Evolutionary conservation across 345 rosid genomes (phyloP).

Genomic region (Carallia brachiata): DNA sequence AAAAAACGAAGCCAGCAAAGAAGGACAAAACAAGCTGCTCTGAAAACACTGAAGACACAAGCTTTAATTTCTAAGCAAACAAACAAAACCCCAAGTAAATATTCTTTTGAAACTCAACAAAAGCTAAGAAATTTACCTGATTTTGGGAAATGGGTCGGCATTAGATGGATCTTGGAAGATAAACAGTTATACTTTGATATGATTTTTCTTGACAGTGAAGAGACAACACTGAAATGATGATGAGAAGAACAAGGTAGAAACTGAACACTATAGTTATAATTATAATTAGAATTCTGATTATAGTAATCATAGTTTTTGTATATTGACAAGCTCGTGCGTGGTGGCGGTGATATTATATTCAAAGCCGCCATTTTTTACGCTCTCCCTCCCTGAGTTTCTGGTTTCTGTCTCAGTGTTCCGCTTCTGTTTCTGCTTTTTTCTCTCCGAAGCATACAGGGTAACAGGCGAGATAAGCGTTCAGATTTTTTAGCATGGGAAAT

Average conservation of each 20-base stretch:
- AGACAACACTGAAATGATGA: slow-evolving; percentile 3
- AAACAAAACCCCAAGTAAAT: background rate
- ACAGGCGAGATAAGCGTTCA: background rate
- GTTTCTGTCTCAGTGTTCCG: background rate
- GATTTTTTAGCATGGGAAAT: background rate
- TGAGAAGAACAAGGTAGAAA: background rate
- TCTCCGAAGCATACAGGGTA: background rate
- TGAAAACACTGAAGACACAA: background rate
- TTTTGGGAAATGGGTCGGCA: slow-evolving; percentile 34
- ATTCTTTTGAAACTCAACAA: background rate
- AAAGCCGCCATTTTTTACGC: background rate
- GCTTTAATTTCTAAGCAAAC: background rate
- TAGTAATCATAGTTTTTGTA: background rate
- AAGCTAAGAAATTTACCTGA: slow-evolving; percentile 35
- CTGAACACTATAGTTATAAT: background rate
- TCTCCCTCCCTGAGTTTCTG: background rate
- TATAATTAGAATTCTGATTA: background rate
- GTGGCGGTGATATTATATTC: background rate
- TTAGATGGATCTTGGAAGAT: slow-evolving; percentile 23
- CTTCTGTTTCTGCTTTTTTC: background rate
- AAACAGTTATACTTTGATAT: slow-evolving; percentile 7
- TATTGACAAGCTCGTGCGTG: background rate
- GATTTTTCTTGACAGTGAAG: slow-evolving; percentile 12
- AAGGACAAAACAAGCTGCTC: background rate
- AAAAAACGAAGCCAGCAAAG: background rate